Base-by-base conservation (phyloP, 169 alveolate species). In the Plasmodium vivax region DNA sequence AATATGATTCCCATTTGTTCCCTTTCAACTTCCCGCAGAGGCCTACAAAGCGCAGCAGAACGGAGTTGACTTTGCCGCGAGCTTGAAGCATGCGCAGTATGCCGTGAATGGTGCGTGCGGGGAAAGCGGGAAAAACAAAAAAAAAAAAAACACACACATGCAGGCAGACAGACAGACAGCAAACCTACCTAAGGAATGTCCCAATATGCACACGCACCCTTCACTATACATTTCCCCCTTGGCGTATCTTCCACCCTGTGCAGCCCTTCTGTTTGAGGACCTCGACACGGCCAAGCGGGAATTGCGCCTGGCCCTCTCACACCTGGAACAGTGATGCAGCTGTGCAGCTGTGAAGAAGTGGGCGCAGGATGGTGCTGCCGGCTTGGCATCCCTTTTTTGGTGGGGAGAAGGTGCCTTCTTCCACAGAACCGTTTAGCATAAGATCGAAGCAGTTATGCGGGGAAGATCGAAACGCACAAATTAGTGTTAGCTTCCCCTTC, bases 251-350 rank as follows among this genome's bases (percentile, higher is more conserved):
- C 41, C 10, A 68, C 19, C 77, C 32, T 68, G 8, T 73, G 23
- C 72, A 92, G 95, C 95, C 41, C 41, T 92, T 51, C 83, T 92
- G 79, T 92, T 92, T 72, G 95, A 92, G 73, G 95, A 92, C 62
- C 12, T 71, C 3, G 85, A 68, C 43, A 82, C 95, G 51, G 95
- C 95, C 51, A 92, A 71, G 72, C 45, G 47, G 10, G 85, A 92
- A 23, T 41, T 92, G 47, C 71, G 56, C 19, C 34, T 72, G n/a
- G 80, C 95, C 72, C 77, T 92, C 16, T 82, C 92, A 45, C 58
- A 77, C 82, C 56, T 92, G 56, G 83, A 82, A n/a, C 12, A 51
- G 88, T 81, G 23, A 81, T 19, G 9, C 27, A 19, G 19, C 73
- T n/a, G 36, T n/a, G 23, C 87, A 19, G 34, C 73, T 81, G 58